A percentile compares a stretch with the other conserved stretches of the same genome.
Conservation (phyloP, 2,329 filamentous ascomycete genomes). For the Rhinocladiella similis region DNA sequence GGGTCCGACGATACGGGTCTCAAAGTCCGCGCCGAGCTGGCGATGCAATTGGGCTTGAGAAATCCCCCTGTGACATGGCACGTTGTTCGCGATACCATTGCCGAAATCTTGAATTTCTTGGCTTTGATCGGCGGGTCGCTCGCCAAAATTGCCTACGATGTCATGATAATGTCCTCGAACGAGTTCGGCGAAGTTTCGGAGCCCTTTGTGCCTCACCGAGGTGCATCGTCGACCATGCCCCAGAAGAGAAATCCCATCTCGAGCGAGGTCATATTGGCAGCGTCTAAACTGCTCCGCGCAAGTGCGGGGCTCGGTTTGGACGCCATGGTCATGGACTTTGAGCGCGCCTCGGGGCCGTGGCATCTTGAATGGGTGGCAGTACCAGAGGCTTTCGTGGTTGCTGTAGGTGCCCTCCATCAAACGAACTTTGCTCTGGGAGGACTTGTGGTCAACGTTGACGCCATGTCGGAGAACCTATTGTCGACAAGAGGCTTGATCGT, state of each 20-base stretch:
- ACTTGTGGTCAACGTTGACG: constrained; percentile 1
- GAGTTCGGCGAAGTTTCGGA: constrained; percentile 57
- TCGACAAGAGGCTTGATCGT: constrained; percentile 57
- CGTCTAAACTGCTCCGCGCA: constrained; percentile 54
- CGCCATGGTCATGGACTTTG: constrained; percentile 44
- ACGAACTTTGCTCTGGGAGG: not conserved
- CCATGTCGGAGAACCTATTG: constrained; percentile 53
- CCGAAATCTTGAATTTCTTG: constrained; percentile 55
- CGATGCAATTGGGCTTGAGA: constrained; percentile 47
- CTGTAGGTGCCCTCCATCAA: not conserved
- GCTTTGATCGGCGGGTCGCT: constrained; percentile 55
- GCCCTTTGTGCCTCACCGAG: constrained; percentile 56
- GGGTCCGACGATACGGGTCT: not conserved
- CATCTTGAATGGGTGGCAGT: constrained; percentile 59
- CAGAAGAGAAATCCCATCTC: constrained; percentile 62
- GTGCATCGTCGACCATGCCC: constrained; percentile 58
- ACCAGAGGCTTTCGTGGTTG: constrained; percentile 55
- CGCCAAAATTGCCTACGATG: constrained; percentile 58
- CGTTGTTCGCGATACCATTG: constrained; percentile 55
- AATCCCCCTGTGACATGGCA: constrained; percentile 60
- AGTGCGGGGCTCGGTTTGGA: constrained; percentile 54
- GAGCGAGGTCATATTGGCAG: constrained; percentile 57
- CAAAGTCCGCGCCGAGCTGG: constrained; percentile 50
- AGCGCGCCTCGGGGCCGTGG: constrained; percentile 49
- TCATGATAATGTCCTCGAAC: constrained; percentile 60